Evolutionary conservation across 495 filamentous ascomycete species (phyloP).

Genomic region (Daldinia vernicosa): DNA sequence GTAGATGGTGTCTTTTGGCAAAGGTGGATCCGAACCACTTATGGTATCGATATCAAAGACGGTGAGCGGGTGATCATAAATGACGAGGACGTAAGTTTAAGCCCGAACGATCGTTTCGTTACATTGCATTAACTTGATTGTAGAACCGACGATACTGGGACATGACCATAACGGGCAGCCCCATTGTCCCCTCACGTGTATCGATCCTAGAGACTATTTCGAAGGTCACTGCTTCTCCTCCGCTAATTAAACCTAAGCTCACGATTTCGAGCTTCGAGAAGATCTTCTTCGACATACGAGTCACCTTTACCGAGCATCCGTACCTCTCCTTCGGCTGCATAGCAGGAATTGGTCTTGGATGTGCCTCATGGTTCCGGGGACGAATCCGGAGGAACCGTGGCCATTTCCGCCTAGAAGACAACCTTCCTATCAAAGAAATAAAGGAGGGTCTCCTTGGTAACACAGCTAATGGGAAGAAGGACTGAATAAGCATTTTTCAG

Average conservation of each 20-base stretch:
- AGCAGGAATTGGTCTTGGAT: conserved; percentile 61
- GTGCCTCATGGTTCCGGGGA: conserved; percentile 65
- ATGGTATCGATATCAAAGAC: conserved; percentile 83
- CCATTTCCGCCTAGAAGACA: conserved; percentile 80
- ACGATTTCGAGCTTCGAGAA: conserved; percentile 80
- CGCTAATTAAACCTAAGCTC: conserved; percentile 87
- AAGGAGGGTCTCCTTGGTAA: conserved; percentile 67
- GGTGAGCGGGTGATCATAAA: conserved; percentile 96
- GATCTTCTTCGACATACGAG: conserved; percentile 77
- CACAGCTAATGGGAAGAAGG: conserved; percentile 75
- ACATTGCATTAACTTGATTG: conserved; percentile 16
- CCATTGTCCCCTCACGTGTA: conserved; percentile 88
- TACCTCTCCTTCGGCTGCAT: conserved; percentile 72
- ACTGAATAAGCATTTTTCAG: conserved; percentile 59
- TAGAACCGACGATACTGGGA: conserved; percentile 97
- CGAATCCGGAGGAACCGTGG: conserved; percentile 65
- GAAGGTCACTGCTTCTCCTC: conserved; percentile 73
- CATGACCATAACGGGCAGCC: conserved; percentile 82
- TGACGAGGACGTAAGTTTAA: conserved; percentile 86
- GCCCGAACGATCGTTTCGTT: not conserved
- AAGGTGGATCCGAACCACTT: conserved; percentile 92
- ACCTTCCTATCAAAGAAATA: conserved; percentile 61
- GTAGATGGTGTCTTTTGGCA: conserved; percentile 98
- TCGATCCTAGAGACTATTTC: conserved; percentile 94
- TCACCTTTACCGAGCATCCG: conserved; percentile 74